phyloP scores from a whole-genome alignment of 345 rosid genomes.

The Citrus inodora region DNA sequence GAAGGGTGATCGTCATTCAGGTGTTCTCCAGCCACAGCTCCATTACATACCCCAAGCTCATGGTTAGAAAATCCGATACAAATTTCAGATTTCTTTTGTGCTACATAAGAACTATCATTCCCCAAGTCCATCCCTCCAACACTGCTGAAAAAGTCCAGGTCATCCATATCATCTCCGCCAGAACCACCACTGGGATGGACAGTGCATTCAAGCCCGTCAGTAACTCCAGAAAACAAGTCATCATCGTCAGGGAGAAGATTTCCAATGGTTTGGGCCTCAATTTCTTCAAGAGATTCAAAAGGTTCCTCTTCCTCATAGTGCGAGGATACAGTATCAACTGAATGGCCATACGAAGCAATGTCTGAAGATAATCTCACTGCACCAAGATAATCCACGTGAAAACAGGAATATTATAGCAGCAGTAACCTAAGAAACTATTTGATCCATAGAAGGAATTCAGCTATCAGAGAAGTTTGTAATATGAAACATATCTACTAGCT shows the following conservation, averaged over 20 bases:
- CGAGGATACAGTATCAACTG: constrained; percentile 35
- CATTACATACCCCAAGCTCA: constrained; percentile 22
- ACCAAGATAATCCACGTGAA: constrained; percentile 17
- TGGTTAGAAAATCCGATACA: constrained; percentile 28
- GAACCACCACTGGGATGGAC: constrained; percentile 15
- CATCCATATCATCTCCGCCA: constrained; percentile 47
- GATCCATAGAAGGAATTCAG: not conserved
- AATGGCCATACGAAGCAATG: constrained; percentile 34
- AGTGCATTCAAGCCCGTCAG: constrained; percentile 31
- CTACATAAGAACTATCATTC: constrained; percentile 29
- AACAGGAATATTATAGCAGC: not conserved
- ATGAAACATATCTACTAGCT: not conserved
- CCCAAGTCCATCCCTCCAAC: constrained; percentile 75
- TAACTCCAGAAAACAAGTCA: constrained; percentile 60
- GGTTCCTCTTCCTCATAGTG: constrained; percentile 45
- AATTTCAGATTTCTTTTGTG: constrained; percentile 29
- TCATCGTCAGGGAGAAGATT: constrained; percentile 71
- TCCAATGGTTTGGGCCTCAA: constrained; percentile 65
- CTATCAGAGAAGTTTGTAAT: not conserved
- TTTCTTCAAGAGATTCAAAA: constrained; percentile 52
- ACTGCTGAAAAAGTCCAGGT: constrained; percentile 59
- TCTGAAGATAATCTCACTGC: constrained; percentile 50
- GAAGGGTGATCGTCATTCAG: constrained; percentile 45
- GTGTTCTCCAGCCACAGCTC: constrained; percentile 28
- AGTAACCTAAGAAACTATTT: not conserved